Base-by-base conservation (phyloP, 2,329 filamentous ascomycete species). In the Exophiala calicioides region DNA sequence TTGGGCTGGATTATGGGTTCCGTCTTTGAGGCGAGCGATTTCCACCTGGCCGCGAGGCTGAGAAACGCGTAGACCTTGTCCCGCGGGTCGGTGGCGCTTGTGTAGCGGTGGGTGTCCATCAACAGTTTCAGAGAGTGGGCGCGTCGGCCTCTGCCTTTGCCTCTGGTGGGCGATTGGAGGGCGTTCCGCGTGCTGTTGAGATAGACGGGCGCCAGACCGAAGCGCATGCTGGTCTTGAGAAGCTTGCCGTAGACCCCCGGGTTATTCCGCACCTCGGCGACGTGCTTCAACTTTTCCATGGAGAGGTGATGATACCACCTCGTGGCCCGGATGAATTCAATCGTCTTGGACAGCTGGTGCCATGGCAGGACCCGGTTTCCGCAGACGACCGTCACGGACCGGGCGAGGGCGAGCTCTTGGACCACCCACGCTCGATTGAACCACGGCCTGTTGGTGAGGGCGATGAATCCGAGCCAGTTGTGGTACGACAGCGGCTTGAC, bases 321-420 rank as follows among this genome's bases (percentile, higher is more conserved):
- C 12, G 41, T 44, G 15, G 31, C 41, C 12, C 41, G 41, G 10
- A 44, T 21, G 24, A 44, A 44, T 23, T 44, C 41, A 18, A 44
- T 44, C 23, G 41, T 44, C 12, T 15, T 44, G 15, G 41, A 21
- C 23, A 44, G 32, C 10, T 44, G 32, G 26, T 29, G 31, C 41
- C 41, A 44, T 3, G 7, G 32, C 16, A 44, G n/a, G n/a, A 30
- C 4, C 16, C 41, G 32, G 16, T 12, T 36, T 16, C 41, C 41
- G 15, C 41, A 44, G 23, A 44, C 24, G 12, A 44, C 41, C 4
- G 8, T 44, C 4, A 34, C 41, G n/a, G 44, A 33, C 20, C 15
- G 29, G n/a, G 42, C 44, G 10, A 52, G 32, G n/a, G 34, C 45
- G 8, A 52, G 24, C 20, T 52, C 49, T 31, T 52, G 45, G 13